Evolutionary conservation across 306 rosid species (phyloP).

Genomic region (Purshia tridentata): DNA sequence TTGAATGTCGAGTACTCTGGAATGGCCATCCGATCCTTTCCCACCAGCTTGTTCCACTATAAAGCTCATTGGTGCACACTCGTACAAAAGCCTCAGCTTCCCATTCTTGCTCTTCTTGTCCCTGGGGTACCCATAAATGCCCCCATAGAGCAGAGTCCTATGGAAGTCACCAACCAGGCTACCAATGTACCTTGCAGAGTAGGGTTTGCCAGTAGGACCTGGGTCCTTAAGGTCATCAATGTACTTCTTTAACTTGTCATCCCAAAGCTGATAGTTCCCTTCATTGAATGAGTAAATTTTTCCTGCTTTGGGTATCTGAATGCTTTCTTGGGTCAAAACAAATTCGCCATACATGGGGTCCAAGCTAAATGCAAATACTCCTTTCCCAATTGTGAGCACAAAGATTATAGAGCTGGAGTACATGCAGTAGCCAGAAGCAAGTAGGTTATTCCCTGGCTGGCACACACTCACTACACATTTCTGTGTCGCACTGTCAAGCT

Average conservation of each 20-base stretch:
- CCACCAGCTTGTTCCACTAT: conserved; percentile 99
- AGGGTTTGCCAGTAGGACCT: conserved; percentile 89
- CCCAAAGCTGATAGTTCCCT: conserved; percentile 96
- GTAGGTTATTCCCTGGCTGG: conserved; percentile 96
- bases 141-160: conserved; percentile 85
- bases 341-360: conserved; percentile 96
- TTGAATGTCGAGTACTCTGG: conserved; percentile 82
- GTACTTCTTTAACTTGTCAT: conserved; percentile 87
- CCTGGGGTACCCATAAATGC: conserved; percentile 93
- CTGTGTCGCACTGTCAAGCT: conserved; percentile 65
- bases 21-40: conserved; percentile 88
- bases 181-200: conserved; percentile 92
- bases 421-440: conserved; percentile 99
- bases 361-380: conserved; percentile 75
- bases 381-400: conserved; percentile 80
- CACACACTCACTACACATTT: conserved; percentile 86
- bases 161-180: conserved; percentile 96
- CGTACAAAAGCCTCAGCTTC: conserved; percentile 88
- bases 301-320: conserved; percentile 83
- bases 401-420: conserved; percentile 92
- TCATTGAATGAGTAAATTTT: conserved; percentile 91
- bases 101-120: conserved; percentile 98
- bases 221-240: conserved; percentile 90
- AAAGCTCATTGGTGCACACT: conserved; percentile 99
- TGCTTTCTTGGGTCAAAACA: conserved; percentile 75